Percentiles rank a stretch among this genome's conserved stretches.
Conservation (phyloP, 2,329 filamentous ascomycete species). For the Tolypocladium ovalisporum region DNA sequence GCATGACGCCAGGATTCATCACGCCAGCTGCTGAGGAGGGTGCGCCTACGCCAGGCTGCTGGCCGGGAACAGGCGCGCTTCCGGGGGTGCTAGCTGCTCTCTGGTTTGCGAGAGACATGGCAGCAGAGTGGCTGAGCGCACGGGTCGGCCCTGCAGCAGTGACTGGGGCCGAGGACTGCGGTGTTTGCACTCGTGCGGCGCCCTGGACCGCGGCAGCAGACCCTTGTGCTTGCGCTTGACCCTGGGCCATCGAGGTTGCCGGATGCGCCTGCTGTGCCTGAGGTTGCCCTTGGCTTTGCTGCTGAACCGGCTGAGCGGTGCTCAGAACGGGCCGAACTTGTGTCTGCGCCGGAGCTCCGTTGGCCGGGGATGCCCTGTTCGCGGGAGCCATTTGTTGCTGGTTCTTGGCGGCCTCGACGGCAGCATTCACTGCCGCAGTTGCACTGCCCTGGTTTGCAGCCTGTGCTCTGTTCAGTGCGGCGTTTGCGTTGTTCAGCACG, state of each 20-base stretch:
- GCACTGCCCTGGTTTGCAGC: conserved; percentile 19
- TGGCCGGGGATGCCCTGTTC: conserved; percentile 17
- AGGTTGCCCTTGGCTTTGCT: conserved; percentile 12
- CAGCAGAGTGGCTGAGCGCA: conserved; percentile 37
- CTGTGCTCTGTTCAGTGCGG: conserved; percentile 15
- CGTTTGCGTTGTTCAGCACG: conserved; percentile 7
- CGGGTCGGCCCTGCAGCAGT: conserved; percentile 25
- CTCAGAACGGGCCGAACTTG: conserved; percentile 16
- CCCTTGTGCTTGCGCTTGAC: conserved; percentile 15
- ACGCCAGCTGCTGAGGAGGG: conserved; percentile 15
- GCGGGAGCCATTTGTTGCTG: conserved; percentile 22
- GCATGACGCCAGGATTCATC: conserved; percentile 18
- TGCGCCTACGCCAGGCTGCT: conserved; percentile 18
- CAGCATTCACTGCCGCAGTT: conserved; percentile 28
- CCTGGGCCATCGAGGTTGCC: conserved; percentile 23
- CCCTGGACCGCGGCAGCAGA: conserved; percentile 37
- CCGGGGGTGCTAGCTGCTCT: conserved; percentile 23
- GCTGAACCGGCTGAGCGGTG: conserved; percentile 13
- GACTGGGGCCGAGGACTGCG: conserved; percentile 31
- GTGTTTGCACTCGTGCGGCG: conserved; percentile 36
- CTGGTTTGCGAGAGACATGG: conserved; percentile 38
- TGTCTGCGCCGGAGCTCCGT: conserved; percentile 12
- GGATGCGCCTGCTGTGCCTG: conserved; percentile 22
- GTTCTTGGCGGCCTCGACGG: conserved; percentile 34
- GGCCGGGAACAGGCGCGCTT: conserved; percentile 17